Evolutionary conservation across 306 rosid genomes (phyloP), one percentile per base, ranked within the genome.

Genomic region (Vachellia collinsii): DNA sequence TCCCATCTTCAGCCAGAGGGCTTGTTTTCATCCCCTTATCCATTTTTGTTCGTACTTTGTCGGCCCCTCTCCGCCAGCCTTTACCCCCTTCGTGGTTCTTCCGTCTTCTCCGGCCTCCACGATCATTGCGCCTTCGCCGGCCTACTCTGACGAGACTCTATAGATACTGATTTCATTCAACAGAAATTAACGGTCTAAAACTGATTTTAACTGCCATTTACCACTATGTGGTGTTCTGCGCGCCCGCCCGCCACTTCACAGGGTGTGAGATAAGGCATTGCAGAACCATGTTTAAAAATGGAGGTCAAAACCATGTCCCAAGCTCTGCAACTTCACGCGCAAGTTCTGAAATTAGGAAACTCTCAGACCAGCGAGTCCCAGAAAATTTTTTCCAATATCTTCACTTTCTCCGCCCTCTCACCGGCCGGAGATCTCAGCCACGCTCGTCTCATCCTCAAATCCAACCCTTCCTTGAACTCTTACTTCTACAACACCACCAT

Each of bases 311-410:
- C 76, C 80, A 82, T 91, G 90, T 59, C 80, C 34, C 83, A 91
- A 46, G 92, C 90, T 46, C 82, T 88, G 76, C 94, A 91, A 79
- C 65, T 91, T 63, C 94, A 88, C 41, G 91, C 78, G 3, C 91
- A 82, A 65, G 29, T 83, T 0, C 58, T 87, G n/a, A 91, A 91
- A 82, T 65, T 80, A 2, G 80, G 90, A 64, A 29, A 62, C n/a
- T 38, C 42, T 14, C 68, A 7, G 19, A 50, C 50, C 22, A 37
- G 12, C 37, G 75, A 56, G 1, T 39, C 79, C 5, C 72, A 72
- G 3, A 83, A 70, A 5, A 73, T 70, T 23, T 72, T 89, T 51
- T 85, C 89, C 5, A 85, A 85, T 44, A 70, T 90, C 56, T 90
- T 90, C 83, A 85, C 86, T 20, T 88, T 90, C 79, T 58, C 88